These are phyloP conservation scores for Gardenia jasminoides DNA, from an alignment of 257 asterid species.

Conservation along the genomic window DNA sequence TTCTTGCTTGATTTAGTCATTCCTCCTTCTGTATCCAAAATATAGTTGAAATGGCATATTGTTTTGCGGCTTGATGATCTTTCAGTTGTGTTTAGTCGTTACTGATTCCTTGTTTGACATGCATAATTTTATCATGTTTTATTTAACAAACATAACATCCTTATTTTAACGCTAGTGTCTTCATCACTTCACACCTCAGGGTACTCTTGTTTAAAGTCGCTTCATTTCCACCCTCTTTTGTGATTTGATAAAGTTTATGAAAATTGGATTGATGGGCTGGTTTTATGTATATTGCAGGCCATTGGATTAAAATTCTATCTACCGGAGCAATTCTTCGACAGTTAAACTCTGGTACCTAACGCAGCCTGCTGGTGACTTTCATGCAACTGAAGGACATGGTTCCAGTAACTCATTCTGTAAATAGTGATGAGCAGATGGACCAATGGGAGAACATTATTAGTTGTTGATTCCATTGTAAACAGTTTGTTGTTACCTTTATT, in stretches of 20 bases:
- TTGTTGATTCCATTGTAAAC: not conserved
- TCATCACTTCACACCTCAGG: not conserved
- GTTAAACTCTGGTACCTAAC: slow-evolving; percentile 2
- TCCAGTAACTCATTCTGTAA: not conserved
- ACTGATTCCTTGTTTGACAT: not conserved
- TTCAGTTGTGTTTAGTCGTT: not conserved
- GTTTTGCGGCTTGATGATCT: not conserved
- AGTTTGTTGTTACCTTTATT: not conserved
- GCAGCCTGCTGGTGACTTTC: not conserved
- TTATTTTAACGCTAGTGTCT: not conserved
- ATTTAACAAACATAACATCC: not conserved
- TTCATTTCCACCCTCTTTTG: not conserved
- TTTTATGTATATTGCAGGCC: slow-evolving; percentile 50
- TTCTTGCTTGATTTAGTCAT: not conserved
- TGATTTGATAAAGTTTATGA: not conserved
- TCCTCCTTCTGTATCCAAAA: not conserved
- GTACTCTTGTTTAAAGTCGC: not conserved
- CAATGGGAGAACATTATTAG: not conserved
- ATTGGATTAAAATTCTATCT: slow-evolving; percentile 69
- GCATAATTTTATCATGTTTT: not conserved
- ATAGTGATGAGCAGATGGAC: not conserved
- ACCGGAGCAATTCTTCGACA: slow-evolving; percentile 63
- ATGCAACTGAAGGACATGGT: not conserved
- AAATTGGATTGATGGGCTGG: not conserved
- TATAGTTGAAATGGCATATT: not conserved